Conservation (phyloP, 2,329 filamentous ascomycete genomes). For the Colletotrichum tropicale region DNA sequence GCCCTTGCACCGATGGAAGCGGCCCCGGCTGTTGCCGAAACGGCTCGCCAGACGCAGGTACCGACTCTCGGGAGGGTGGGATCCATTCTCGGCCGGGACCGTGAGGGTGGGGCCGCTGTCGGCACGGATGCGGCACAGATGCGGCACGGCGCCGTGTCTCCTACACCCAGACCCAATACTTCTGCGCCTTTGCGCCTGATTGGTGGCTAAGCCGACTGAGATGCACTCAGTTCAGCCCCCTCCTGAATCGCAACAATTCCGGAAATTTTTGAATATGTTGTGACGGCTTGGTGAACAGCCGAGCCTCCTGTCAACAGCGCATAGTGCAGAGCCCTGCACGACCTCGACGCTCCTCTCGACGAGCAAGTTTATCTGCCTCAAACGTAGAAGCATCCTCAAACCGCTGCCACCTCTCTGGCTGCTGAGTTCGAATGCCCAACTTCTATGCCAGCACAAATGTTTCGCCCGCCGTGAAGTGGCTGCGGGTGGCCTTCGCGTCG, state of each 20-base stretch:
- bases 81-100: not conserved
- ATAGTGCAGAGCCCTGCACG: slow-evolving; percentile 61
- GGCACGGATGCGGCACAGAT: not conserved
- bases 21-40: not conserved
- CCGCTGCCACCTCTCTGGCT: slow-evolving; percentile 27
- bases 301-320: not conserved
- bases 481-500: slow-evolving; percentile 58
- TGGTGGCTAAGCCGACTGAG: accelerated
- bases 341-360: slow-evolving; percentile 64
- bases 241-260: not conserved
- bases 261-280: not conserved
- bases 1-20: accelerated
- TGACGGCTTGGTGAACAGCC: not conserved
- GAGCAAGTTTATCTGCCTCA: slow-evolving; percentile 68
- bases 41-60: not conserved
- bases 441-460: slow-evolving; percentile 59
- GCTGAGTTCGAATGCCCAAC: slow-evolving; percentile 49
- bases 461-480: too few species aligned
- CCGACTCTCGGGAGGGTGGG: not conserved
- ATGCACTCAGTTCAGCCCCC: not conserved
- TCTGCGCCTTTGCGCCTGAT: not conserved
- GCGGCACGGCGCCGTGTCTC: not conserved
- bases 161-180: not conserved
- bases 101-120: not conserved
- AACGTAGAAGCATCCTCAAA: slow-evolving; percentile 67